phyloP scores from a whole-genome alignment of 164 flowering plant species.

The Berberis thunbergii region DNA sequence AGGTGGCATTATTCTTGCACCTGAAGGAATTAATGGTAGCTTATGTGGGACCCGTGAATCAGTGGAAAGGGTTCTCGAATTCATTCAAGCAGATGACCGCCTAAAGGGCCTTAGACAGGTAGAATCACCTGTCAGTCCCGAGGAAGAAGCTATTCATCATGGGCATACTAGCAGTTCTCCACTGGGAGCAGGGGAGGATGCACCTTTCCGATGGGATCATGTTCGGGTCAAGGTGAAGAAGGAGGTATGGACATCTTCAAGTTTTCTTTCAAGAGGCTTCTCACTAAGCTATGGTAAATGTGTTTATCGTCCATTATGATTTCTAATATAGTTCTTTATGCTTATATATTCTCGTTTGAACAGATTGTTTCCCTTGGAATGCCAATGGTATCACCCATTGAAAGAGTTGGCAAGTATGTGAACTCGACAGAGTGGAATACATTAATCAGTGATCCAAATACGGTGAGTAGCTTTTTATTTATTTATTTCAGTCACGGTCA shows the following conservation, averaged over 20 bases:
- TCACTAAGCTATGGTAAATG: neutral
- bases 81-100: slow-evolving; percentile 65
- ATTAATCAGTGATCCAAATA: slow-evolving; percentile 74
- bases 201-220: slow-evolving; percentile 98
- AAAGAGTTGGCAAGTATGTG: slow-evolving; percentile 83
- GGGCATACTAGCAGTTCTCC: slow-evolving; percentile 78
- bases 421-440: slow-evolving; percentile 80
- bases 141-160: slow-evolving; percentile 93
- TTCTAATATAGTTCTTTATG: slow-evolving; percentile 1
- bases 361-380: slow-evolving; percentile 96
- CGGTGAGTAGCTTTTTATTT: slow-evolving; percentile 33
- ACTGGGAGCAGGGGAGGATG: slow-evolving; percentile 94
- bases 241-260: slow-evolving; percentile 40
- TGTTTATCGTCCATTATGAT: neutral
- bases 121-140: slow-evolving; percentile 91
- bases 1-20: slow-evolving; percentile 97
- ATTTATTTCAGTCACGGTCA: neutral
- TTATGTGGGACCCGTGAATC: slow-evolving; percentile 78
- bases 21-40: slow-evolving; percentile 97
- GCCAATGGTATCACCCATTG: slow-evolving; percentile 75
- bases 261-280: neutral
- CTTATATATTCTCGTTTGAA: slow-evolving; percentile 3
- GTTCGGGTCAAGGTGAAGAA: slow-evolving; percentile 90
- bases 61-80: slow-evolving; percentile 67
- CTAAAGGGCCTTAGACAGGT: slow-evolving; percentile 65